Base-by-base conservation (phyloP, 1,284 basidiomycete genomes). In the Ceratorhiza oryzae-sativae region DNA sequence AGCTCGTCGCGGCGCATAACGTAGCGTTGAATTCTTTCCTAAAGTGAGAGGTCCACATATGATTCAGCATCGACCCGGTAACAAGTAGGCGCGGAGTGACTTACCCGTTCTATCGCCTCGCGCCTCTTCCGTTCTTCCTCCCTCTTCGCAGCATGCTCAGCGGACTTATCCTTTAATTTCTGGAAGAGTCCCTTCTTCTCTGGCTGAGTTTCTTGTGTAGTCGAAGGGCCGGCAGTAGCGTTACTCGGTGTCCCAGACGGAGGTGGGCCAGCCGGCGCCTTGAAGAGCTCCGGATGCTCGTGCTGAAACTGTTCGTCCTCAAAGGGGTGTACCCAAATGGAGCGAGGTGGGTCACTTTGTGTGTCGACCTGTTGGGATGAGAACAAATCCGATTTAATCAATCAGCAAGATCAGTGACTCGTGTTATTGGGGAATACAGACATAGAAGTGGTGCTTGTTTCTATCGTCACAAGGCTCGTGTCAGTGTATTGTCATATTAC, bases 271-370 rank as follows among this genome's bases (percentile, higher is more conserved):
- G n/a, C 13, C 32, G 70, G 51, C 25, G 45, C 10, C 18, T 42
- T 53, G 46, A 60, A 62, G 13, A 49, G 48, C 12, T 59, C 48
- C 3, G 70, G 58, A 42, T 73, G 72, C 39, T 71, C 72, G 8
- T 45, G 65, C 23, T 61, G 80, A 78, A 84, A 91, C 71, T 86
- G 83, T 65, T 87, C 85, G 76, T 90, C 89, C 70, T 91, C 87
- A 73, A 86, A 87, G 0, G 90, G 90, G 76, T 91, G 88, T 2
- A 84, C 82, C 90, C 90, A 91, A 74, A 87, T 90, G 0, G 87
- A 83, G 2, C 90, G 85, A 5, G 88, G 86, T n/a, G 90, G 90
- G 2, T 79, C 81, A 3, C 86, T 84, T 62, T 80, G 82, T 0
- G 88, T 91, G 75, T 91, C 88, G n/a, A 90, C 87, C 88, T 86